A percentile compares a stretch with the other conserved stretches of the same genome.
Conservation (phyloP, 2,329 filamentous ascomycete genomes). For the Rutstroemia sydowiana region DNA sequence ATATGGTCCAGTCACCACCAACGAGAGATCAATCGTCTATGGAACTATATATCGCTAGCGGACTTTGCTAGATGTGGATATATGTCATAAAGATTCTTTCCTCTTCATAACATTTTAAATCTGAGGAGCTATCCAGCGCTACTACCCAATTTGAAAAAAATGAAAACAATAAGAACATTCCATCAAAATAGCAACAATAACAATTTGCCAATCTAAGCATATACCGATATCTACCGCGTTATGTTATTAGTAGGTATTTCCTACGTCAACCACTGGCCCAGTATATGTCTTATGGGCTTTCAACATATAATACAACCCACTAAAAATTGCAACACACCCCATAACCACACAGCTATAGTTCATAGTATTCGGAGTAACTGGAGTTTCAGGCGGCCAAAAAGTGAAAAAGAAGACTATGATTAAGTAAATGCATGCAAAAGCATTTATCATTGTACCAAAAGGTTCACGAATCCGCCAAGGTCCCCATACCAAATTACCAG, state of each 20-base stretch:
- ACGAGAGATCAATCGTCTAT: no score
- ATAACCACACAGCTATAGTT: conserved; percentile 32
- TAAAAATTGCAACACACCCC: conserved; percentile 4
- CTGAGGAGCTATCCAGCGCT: no score
- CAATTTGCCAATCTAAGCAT: no score
- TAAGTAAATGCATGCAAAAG: conserved; percentile 33
- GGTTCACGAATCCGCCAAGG: conserved; percentile 3
- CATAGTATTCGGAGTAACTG: conserved; percentile 35
- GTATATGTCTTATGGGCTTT: conserved; percentile 3
- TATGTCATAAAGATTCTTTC: no score
- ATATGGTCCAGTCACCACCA: no score
- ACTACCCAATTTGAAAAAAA: no score
- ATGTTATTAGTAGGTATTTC: neutral
- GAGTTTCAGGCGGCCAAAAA: conserved; percentile 37
- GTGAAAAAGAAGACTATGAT: conserved; percentile 35
- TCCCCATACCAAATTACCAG: conserved; percentile 4
- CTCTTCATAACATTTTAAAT: no score
- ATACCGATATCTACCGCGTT: no score
- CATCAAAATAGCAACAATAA: no score
- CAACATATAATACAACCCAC: conserved; percentile 3
- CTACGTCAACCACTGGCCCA: conserved; percentile 3
- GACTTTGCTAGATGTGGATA: no score
- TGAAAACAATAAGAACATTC: no score
- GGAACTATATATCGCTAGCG: no score
- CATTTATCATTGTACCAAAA: conserved; percentile 8